phyloP scores from a whole-genome alignment of 2,329 filamentous ascomycete species.

The Penicillium carneum region DNA sequence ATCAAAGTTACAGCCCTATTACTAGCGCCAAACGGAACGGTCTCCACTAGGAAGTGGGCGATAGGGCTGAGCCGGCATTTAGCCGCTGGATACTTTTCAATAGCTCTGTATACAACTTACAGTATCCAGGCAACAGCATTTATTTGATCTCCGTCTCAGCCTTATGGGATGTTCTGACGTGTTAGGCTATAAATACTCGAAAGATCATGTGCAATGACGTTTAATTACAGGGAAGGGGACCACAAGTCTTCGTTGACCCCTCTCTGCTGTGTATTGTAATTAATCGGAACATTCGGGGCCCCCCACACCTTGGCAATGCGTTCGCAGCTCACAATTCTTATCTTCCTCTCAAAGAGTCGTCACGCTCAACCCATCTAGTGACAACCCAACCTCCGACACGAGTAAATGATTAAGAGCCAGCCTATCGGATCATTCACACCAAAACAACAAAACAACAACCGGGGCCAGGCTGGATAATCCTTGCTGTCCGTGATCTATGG shows the following conservation, averaged over 20 bases:
- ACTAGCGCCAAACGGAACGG: slow-evolving; percentile 13
- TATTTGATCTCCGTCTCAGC: neutral
- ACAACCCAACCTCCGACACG: neutral
- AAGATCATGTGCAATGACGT: neutral
- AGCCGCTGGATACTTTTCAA: neutral
- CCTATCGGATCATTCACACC: neutral
- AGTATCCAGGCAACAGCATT: slow-evolving; percentile 18
- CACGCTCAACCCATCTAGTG: neutral
- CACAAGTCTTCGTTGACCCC: slow-evolving; percentile 7
- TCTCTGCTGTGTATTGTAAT: slow-evolving; percentile 16
- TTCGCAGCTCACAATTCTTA: neutral
- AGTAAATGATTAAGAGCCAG: neutral
- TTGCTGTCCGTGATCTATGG: slow-evolving; percentile 13
- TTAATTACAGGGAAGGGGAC: neutral
- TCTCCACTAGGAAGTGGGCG: neutral
- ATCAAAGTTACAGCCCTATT: slow-evolving; percentile 19
- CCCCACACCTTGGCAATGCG: slow-evolving; percentile 16
- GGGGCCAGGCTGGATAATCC: neutral
- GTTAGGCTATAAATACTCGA: slow-evolving; percentile 1
- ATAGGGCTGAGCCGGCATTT: slow-evolving; percentile 20
- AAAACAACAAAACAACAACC: neutral
- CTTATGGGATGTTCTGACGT: neutral
- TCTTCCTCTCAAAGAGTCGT: slow-evolving; percentile 2
- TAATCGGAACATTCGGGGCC: slow-evolving; percentile 1
- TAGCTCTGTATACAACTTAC: neutral